Conservation (phyloP, 805 yeast genomes). For the Metschnikowia cubensis region DNA sequence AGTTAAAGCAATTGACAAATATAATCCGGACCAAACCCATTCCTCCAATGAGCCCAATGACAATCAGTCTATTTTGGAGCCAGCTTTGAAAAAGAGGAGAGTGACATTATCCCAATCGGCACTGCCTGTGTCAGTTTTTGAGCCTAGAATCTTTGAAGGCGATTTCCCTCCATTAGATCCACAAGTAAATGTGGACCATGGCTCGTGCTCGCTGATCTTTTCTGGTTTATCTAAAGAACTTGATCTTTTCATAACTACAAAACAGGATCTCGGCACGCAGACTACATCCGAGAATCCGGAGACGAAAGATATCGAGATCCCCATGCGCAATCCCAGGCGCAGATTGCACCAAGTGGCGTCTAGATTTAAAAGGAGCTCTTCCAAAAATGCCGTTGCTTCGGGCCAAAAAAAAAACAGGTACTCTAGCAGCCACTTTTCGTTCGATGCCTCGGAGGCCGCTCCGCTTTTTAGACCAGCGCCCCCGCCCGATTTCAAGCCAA, state of each 20-base stretch:
- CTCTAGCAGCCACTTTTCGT: conserved; percentile 1
- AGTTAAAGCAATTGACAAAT: neutral
- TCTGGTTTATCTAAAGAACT: neutral
- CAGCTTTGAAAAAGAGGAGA: neutral
- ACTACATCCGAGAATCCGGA: neutral
- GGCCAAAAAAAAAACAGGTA: neutral
- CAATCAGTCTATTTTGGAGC: neutral
- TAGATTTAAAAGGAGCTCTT: neutral
- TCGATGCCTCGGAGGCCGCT: neutral
- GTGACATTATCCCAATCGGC: neutral
- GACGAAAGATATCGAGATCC: neutral
- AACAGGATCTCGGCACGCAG: neutral
- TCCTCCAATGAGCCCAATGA: neutral
- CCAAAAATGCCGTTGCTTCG: neutral
- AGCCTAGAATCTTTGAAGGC: neutral
- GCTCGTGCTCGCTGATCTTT: conserved; percentile 1
- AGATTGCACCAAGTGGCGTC: conserved; percentile 1
- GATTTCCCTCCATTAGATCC: neutral
- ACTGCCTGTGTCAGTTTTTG: neutral
- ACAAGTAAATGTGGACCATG: neutral
- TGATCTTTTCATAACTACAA: neutral
- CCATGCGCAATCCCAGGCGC: conserved; percentile 2
- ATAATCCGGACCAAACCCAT: neutral
- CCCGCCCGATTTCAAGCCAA: neutral
- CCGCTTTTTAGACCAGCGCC: neutral